Base-by-base conservation (phyloP, 1,139 yeast species). In the Sugiyamaella japonica region DNA sequence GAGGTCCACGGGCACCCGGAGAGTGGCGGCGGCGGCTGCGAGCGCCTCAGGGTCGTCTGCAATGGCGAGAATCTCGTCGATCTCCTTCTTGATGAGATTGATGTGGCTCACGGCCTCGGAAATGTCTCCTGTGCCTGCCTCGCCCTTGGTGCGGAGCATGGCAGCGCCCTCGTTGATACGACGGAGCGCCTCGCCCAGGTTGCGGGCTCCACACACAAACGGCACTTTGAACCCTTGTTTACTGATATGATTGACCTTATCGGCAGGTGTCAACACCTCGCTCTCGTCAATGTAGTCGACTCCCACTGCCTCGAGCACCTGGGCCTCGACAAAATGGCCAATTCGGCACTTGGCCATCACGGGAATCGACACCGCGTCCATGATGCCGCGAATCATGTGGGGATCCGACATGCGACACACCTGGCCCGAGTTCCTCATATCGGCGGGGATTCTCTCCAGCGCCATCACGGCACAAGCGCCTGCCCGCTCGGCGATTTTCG, bases 381-480 rank as follows among this genome's bases (percentile, higher is more conserved):
- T 85, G 70, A 88, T 88, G 34, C 81, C 85, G 68, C 80, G 76
- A 70, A 88, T 86, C 88, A 88, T 83, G 64, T 84, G 75, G 3
- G 96, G 96, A 70, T 88, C 96, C 16, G 89, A 83, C 96, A 88
- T 88, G 66, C 96, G 80, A 59, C 95, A 88, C 50, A 88, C 95
- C 59, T 87, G 87, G 50, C 95, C 93, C 53, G 86, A 82, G 57
- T 83, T 85, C 66, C 95, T 79, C 82, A 88, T 87, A 67, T 88
- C 95, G 13, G 95, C 91, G 20, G 96, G 96, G 55, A 88, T 89
- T 64, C 86, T 76, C 72, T 88, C 96, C 62, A 88, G 77, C 2
- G 95, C 96, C 95, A 87, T 88, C 38, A 88, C 96, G 9, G 96
- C 95, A 73, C 89, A 85, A 10, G 96, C 96, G 59, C 96, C 96